Evolutionary conservation across 495 filamentous ascomycete genomes (phyloP).

Genomic region (Penicillium macrosclerotiorum): DNA sequence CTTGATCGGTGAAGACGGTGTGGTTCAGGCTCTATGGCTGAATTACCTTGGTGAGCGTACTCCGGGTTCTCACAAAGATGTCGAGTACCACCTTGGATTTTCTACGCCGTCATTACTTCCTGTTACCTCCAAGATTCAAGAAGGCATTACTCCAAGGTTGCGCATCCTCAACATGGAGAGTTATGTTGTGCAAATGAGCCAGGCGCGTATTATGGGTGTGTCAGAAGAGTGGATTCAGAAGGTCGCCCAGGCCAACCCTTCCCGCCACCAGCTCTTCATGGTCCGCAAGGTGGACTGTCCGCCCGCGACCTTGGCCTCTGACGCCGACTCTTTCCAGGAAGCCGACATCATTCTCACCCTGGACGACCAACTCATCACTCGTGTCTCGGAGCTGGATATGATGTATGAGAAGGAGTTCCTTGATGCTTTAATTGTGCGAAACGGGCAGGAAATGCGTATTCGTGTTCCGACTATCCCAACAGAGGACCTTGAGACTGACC

Average conservation of each 20-base stretch:
- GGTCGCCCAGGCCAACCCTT: conserved; percentile 80
- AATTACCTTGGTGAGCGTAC: conserved; percentile 92
- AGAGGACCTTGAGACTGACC: conserved; percentile 86
- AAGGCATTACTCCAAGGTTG: conserved; percentile 72
- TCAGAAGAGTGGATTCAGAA: conserved; percentile 92
- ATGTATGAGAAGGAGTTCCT: conserved; percentile 91
- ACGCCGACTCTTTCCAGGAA: conserved; percentile 62
- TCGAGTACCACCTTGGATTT: conserved; percentile 95
- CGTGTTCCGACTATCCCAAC: conserved; percentile 84
- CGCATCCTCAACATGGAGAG: conserved; percentile 92
- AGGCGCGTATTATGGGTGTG: conserved; percentile 97
- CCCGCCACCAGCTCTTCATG: conserved; percentile 97
- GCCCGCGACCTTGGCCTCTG: conserved; percentile 42
- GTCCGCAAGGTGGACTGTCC: conserved; percentile 87
- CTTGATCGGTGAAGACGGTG: conserved; percentile 82
- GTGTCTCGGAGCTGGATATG: conserved; percentile 86
- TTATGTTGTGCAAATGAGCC: conserved; percentile 92
- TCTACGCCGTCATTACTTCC: conserved; percentile 85
- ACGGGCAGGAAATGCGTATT: conserved; percentile 73
- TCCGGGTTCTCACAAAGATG: conserved; percentile 74
- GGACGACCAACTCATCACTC: conserved; percentile 88
- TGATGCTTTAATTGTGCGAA: conserved; percentile 83
- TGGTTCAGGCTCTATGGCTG: conserved; percentile 92
- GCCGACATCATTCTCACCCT: conserved; percentile 91
- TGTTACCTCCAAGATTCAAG: conserved; percentile 77